A percentile compares a stretch with the other conserved stretches of the same genome.
phyloP scores from a whole-genome alignment of 1,139 yeast genomes.

The Magnusiomyces tetraspermus region DNA sequence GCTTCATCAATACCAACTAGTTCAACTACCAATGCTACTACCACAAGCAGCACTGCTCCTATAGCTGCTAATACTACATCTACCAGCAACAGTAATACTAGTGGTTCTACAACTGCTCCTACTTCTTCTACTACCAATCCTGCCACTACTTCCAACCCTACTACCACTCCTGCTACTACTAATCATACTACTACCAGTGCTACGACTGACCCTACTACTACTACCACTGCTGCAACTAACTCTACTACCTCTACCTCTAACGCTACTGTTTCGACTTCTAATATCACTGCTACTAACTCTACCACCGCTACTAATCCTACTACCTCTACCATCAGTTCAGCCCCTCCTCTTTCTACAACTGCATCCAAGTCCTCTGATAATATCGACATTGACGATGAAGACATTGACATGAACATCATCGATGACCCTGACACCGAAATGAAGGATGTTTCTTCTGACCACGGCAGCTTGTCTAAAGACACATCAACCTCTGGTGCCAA shows the following conservation, averaged over 20 bases:
- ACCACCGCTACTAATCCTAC: neutral
- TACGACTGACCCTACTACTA: neutral
- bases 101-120: neutral
- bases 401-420: neutral
- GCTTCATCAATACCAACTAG: too few species aligned
- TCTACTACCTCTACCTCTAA: neutral
- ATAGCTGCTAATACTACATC: neutral
- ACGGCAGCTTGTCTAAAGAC: neutral
- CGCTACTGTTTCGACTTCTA: neutral
- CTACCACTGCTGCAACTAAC: neutral
- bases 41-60: neutral
- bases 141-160: neutral
- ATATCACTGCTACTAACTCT: neutral
- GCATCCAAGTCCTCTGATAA: constrained; percentile 1
- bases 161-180: neutral
- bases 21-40: neutral
- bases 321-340: neutral
- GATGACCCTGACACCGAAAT: constrained; percentile 3
- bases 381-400: constrained; percentile 5
- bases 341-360: neutral
- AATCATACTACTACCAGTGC: neutral
- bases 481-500: neutral
- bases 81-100: neutral
- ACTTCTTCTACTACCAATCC: neutral
- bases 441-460: neutral